Conservation (phyloP, 1,284 basidiomycete species). For the Marasmius sp. region DNA sequence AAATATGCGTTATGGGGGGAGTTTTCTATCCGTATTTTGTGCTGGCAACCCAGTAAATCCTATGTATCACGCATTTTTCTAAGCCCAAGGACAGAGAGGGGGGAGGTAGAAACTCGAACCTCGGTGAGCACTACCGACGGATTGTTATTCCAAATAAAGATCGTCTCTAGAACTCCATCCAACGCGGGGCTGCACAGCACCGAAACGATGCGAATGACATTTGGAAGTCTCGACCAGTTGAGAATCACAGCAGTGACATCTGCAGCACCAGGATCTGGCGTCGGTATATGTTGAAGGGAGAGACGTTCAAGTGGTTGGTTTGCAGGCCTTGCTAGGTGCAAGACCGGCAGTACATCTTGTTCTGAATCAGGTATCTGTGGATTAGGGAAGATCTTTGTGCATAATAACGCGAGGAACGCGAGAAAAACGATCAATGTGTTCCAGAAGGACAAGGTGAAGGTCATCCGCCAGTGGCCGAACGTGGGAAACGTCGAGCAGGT, state of each 20-base stretch:
- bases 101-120: constrained; percentile 32
- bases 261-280: constrained; percentile 5
- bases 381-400: no score
- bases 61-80: neutral
- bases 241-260: constrained; percentile 55
- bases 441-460: no score
- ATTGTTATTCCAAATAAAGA: constrained; percentile 68
- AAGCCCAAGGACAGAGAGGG: neutral
- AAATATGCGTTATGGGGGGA: constrained; percentile 61
- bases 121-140: constrained; percentile 38
- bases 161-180: constrained; percentile 45
- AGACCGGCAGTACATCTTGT: no score
- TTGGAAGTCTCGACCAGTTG: constrained; percentile 65
- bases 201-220: constrained; percentile 55
- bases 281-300: neutral
- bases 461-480: no score
- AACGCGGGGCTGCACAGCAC: constrained; percentile 50
- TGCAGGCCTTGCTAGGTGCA: no score
- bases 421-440: no score
- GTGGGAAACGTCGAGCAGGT: no score
- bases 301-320: neutral
- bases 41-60: constrained; percentile 53
- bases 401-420: no score
- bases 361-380: no score
- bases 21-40: constrained; percentile 54